Conservation (phyloP, 805 yeast genomes). For the Myxozyma melibiosi region DNA sequence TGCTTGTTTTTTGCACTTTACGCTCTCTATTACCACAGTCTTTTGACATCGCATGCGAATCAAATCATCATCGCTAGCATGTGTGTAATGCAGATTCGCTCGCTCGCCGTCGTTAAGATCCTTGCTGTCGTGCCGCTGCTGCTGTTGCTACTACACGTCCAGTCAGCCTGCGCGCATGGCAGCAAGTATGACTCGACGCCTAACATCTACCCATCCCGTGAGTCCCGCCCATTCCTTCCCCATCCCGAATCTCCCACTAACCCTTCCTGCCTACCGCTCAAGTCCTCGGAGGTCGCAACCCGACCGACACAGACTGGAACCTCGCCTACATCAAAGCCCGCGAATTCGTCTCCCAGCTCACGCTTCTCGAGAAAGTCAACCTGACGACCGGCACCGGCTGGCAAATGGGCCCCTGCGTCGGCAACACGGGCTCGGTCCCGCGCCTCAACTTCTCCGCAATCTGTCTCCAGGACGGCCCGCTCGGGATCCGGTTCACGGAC, state of each 20-base stretch:
- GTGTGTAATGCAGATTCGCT: not conserved
- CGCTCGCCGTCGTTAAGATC: too few species aligned
- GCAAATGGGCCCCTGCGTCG: constrained; percentile 64
- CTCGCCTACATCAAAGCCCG: constrained; percentile 60
- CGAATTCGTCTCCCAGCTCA: constrained; percentile 57
- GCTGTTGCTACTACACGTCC: not conserved
- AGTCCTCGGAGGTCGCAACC: constrained; percentile 27
- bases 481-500: constrained; percentile 61
- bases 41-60: too few species aligned
- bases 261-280: too few species aligned
- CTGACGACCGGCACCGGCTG: constrained; percentile 66
- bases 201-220: constrained; percentile 15
- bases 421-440: constrained; percentile 62
- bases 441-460: constrained; percentile 56
- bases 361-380: constrained; percentile 61
- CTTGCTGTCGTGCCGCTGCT: not conserved
- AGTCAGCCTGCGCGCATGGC: not conserved
- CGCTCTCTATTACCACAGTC: too few species aligned
- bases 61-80: too few species aligned
- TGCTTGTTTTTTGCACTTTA: too few species aligned
- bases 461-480: constrained; percentile 66
- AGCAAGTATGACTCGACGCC: constrained; percentile 2
- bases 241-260: too few species aligned
- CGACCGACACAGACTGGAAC: constrained; percentile 50
- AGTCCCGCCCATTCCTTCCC: not conserved